Percentiles rank a stretch among this genome's conserved stretches.
phyloP scores from a whole-genome alignment of 306 rosid genomes.

The Quercus engelmannii region DNA sequence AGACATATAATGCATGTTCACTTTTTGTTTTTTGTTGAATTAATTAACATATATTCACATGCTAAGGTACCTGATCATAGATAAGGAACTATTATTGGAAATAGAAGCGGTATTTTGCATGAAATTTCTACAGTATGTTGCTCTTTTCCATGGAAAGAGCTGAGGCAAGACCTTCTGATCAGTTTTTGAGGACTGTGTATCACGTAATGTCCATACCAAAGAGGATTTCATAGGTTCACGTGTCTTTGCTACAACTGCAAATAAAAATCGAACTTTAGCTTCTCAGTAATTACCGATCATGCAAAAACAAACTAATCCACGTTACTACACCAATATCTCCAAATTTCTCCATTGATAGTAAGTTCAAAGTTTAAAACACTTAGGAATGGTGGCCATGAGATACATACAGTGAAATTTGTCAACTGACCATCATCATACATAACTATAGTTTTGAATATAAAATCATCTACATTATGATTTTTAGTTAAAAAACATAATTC shows the following conservation, averaged over 20 bases:
- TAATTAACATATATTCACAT: not conserved
- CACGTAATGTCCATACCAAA: slow-evolving; percentile 77
- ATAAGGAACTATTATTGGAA: slow-evolving; percentile 45
- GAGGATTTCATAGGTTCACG: slow-evolving; percentile 59
- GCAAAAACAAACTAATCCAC: slow-evolving; percentile 18
- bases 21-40: too few relatives aligned
- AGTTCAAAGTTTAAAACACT: not conserved
- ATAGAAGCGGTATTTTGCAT: slow-evolving; percentile 39
- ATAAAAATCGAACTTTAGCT: slow-evolving; percentile 16
- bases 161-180: slow-evolving; percentile 59
- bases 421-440: slow-evolving; percentile 7
- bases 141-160: slow-evolving; percentile 88
- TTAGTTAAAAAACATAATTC: not conserved
- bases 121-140: slow-evolving; percentile 52
- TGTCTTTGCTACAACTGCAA: slow-evolving; percentile 49
- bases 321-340: slow-evolving; percentile 10
- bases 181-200: slow-evolving; percentile 42
- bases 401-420: not conserved
- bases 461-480: not conserved
- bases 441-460: not conserved
- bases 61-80: slow-evolving; percentile 60
- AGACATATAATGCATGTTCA: not conserved
- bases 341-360: slow-evolving; percentile 17
- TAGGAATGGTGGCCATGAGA: slow-evolving; percentile 11
- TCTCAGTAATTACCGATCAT: slow-evolving; percentile 2